Conservation (phyloP, 768 basidiomycete genomes). For the Lentinula lateritia region DNA sequence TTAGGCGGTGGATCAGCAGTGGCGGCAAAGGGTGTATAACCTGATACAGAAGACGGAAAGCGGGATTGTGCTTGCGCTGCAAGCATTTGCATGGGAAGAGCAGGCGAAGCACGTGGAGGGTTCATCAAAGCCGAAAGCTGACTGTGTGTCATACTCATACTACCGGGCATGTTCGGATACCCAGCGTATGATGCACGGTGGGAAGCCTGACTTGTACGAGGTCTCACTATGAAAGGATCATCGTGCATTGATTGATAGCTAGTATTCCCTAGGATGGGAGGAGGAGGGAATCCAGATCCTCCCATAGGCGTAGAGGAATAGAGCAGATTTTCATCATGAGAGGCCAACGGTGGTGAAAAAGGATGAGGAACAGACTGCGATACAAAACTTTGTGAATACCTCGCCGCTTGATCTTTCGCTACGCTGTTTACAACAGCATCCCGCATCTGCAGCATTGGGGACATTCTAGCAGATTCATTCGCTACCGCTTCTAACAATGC, state of each 20-base stretch:
- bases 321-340: slow-evolving; percentile 4
- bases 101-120: slow-evolving; percentile 19
- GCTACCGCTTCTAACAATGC: slow-evolving; percentile 69
- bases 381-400: background rate
- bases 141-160: slow-evolving; percentile 46
- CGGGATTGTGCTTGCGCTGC: background rate
- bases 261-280: slow-evolving; percentile 6
- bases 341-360: background rate
- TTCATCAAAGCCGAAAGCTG: slow-evolving; percentile 43
- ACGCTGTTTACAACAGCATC: slow-evolving; percentile 8
- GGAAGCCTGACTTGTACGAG: slow-evolving; percentile 41
- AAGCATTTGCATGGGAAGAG: slow-evolving; percentile 12
- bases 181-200: slow-evolving; percentile 20
- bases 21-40: background rate
- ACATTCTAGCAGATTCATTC: slow-evolving; percentile 65
- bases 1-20: background rate
- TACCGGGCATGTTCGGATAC: slow-evolving; percentile 18
- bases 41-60: background rate
- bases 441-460: slow-evolving; percentile 29
- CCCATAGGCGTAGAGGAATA: slow-evolving; percentile 1
- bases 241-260: slow-evolving; percentile 2
- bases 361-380: slow-evolving; percentile 7
- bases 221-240: slow-evolving; percentile 39
- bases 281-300: background rate
- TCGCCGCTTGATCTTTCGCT: background rate